phyloP scores from a whole-genome alignment of 2,329 filamentous ascomycete genomes.

The Verticillium tricorpus region DNA sequence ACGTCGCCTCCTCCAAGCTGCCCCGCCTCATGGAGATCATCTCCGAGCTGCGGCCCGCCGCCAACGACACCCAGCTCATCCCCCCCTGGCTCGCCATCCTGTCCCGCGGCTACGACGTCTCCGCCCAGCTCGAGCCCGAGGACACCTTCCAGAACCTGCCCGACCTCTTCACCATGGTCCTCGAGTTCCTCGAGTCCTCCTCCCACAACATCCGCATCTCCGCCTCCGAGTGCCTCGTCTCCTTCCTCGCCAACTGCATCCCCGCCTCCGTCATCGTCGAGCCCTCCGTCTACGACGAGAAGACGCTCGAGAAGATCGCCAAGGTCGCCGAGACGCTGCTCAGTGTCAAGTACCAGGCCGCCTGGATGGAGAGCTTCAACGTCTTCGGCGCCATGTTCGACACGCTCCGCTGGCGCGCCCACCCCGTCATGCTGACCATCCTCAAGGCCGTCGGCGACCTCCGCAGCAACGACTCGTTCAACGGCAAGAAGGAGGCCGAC shows the following conservation, averaged over 20 bases:
- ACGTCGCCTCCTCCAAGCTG: slow-evolving; percentile 83
- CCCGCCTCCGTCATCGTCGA: slow-evolving; percentile 79
- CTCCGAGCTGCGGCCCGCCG: slow-evolving; percentile 81
- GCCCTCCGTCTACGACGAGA: slow-evolving; percentile 89
- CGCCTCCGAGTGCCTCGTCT: slow-evolving; percentile 90
- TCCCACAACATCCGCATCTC: slow-evolving; percentile 93
- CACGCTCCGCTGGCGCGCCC: slow-evolving; percentile 76
- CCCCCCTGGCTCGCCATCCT: slow-evolving; percentile 96
- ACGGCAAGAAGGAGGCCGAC: slow-evolving; percentile 92
- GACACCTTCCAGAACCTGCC: slow-evolving; percentile 91
- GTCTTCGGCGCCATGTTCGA: slow-evolving; percentile 86
- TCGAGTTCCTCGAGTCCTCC: slow-evolving; percentile 76
- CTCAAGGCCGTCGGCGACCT: slow-evolving; percentile 81
- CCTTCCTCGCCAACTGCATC: slow-evolving; percentile 86
- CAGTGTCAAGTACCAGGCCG: slow-evolving; percentile 86
- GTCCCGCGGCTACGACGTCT: slow-evolving; percentile 90
- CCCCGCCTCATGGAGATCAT: slow-evolving; percentile 88
- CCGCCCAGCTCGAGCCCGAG: slow-evolving; percentile 79
- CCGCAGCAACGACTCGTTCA: slow-evolving; percentile 80
- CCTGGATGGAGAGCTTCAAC: slow-evolving; percentile 92
- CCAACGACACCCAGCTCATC: slow-evolving; percentile 90
- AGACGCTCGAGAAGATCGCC: slow-evolving; percentile 76
- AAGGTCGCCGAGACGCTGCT: slow-evolving; percentile 70
- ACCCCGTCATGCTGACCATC: slow-evolving; percentile 71
- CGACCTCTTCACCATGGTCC: slow-evolving; percentile 74